Percentiles rank a stretch among this genome's conserved stretches.
Evolutionary conservation across 441 rosid species (phyloP).

Genomic region (Pelargonium australe): DNA sequence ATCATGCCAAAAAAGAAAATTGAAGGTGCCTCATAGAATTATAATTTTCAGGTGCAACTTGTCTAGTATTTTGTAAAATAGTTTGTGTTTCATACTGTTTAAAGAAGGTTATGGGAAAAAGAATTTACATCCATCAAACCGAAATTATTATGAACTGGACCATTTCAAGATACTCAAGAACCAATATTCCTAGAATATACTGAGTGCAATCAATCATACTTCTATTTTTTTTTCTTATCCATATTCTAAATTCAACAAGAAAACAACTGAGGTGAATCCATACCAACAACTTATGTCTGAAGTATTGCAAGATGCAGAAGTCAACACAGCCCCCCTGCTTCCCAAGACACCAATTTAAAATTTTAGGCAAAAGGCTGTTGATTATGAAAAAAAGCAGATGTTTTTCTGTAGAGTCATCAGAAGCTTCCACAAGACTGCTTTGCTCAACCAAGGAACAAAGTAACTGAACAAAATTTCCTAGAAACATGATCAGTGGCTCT

Average conservation of each 20-base stretch:
- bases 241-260: slow-evolving; percentile 6
- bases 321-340: slow-evolving; percentile 31
- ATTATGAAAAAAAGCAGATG: slow-evolving; percentile 32
- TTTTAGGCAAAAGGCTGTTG: slow-evolving; percentile 47
- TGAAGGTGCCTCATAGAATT: too few species aligned
- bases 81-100: too few species aligned
- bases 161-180: too few species aligned
- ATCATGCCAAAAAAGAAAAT: too few species aligned
- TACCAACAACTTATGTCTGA: slow-evolving; percentile 82
- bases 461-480: slow-evolving; percentile 62
- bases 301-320: slow-evolving; percentile 42
- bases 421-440: slow-evolving; percentile 25
- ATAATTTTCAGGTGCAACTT: too few species aligned
- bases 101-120: too few species aligned
- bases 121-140: too few species aligned
- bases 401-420: slow-evolving; percentile 28
- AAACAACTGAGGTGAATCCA: slow-evolving; percentile 16
- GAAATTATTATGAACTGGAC: too few species aligned
- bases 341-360: slow-evolving; percentile 55
- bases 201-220: background rate
- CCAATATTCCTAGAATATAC: background rate
- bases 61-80: too few species aligned
- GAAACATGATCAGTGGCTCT: slow-evolving; percentile 34
- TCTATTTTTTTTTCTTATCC: background rate
- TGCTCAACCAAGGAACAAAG: slow-evolving; percentile 66